These are phyloP conservation scores for Ceratobasidium sp. DNA, from an alignment of 1,284 basidiomycete genomes.

Conservation along the genomic window DNA sequence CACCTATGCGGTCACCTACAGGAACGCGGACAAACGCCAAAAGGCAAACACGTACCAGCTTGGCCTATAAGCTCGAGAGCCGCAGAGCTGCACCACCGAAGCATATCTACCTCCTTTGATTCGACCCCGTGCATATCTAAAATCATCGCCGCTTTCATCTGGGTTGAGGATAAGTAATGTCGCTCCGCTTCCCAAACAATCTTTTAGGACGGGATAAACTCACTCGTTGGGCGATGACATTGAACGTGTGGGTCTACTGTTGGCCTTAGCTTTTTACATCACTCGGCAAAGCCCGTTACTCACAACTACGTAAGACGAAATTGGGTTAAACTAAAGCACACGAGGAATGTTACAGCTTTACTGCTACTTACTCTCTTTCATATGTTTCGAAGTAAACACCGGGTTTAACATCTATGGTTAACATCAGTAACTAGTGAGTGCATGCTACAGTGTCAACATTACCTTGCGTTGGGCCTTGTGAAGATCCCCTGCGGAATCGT, in stretches of 20 bases:
- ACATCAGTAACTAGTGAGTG: background rate
- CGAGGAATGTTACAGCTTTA: background rate
- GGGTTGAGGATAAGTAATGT: background rate
- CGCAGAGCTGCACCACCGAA: conserved; percentile 14
- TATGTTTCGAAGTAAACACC: conserved; percentile 29
- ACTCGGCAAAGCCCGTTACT: no score
- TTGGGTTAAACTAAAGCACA: background rate
- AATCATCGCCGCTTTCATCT: background rate
- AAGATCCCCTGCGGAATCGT: background rate
- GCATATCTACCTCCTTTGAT: conserved; percentile 6
- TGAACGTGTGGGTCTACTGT: background rate
- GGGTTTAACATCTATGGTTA: conserved; percentile 17
- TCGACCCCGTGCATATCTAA: background rate
- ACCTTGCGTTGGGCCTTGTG: conserved; percentile 28
- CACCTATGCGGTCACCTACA: background rate
- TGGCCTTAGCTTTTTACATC: no score
- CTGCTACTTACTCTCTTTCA: conserved; percentile 7
- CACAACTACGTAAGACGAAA: background rate
- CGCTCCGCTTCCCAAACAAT: no score
- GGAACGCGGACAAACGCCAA: background rate
- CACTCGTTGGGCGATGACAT: background rate
- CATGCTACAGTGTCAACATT: background rate
- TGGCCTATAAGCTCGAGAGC: conserved; percentile 28
- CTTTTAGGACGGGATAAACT: background rate
- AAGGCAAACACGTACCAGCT: conserved; percentile 4